These are phyloP conservation scores for Cicer judaicum DNA, from an alignment of 306 rosid species.

Conservation along the genomic window DNA sequence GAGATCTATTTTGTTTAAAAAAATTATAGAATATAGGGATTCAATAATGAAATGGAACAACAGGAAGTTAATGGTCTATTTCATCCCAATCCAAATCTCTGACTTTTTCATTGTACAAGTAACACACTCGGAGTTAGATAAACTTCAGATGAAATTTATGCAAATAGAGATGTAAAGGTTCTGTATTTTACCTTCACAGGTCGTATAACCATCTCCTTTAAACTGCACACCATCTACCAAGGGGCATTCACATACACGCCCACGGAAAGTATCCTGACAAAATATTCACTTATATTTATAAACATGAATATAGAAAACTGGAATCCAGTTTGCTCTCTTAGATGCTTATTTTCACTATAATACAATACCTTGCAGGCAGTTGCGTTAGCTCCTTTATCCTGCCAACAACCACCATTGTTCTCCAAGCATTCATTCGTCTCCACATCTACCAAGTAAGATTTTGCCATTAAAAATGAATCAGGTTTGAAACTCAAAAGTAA, in stretches of 20 bases:
- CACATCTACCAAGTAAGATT: conserved; percentile 64
- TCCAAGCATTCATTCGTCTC: conserved; percentile 98
- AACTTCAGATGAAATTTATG: background rate
- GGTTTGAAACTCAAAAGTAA: conserved; percentile 38
- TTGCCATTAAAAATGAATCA: conserved; percentile 15
- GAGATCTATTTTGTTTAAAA: background rate
- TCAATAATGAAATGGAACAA: background rate
- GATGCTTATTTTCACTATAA: conserved; percentile 31
- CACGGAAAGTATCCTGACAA: conserved; percentile 94
- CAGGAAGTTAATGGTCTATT: too few relatives aligned
- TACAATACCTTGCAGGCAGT: conserved; percentile 94
- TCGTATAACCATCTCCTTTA: conserved; percentile 97
- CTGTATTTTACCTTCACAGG: conserved; percentile 72
- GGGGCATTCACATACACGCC: conserved; percentile 97
- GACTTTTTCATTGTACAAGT: conserved; percentile 25
- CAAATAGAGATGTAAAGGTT: conserved; percentile 7
- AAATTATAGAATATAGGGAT: background rate
- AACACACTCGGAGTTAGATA: conserved; percentile 4
- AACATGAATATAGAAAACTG: conserved; percentile 21
- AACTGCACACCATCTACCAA: conserved; percentile 95
- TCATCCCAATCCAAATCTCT: conserved; percentile 5
- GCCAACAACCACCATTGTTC: conserved; percentile 96
- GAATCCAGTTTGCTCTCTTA: conserved; percentile 27
- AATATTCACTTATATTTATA: conserved; percentile 32
- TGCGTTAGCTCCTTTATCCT: conserved; percentile 76